phyloP scores from a whole-genome alignment of 345 rosid genomes.

The Geranium rotundifolium region DNA sequence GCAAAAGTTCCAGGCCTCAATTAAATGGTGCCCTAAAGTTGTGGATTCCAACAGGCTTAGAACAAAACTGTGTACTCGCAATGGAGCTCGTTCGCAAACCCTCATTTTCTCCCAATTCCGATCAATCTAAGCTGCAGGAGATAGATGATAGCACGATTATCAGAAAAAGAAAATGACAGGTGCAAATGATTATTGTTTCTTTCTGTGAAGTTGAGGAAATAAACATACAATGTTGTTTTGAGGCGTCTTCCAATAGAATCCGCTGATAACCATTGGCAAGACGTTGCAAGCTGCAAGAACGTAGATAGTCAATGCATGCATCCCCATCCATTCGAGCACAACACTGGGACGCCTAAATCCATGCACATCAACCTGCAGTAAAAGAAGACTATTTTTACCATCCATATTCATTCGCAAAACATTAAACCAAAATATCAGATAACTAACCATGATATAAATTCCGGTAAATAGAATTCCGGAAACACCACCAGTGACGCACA shows the following conservation, averaged over 20 bases:
- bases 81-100: neutral
- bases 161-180: neutral
- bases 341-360: slow-evolving; percentile 33
- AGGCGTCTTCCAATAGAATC: slow-evolving; percentile 71
- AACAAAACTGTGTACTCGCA: neutral
- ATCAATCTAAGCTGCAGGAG: slow-evolving; percentile 31
- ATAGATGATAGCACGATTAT: neutral
- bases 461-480: slow-evolving; percentile 62
- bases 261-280: slow-evolving; percentile 51
- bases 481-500: slow-evolving; percentile 59
- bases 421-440: no score
- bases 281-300: slow-evolving; percentile 58
- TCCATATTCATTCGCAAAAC: neutral
- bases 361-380: slow-evolving; percentile 31
- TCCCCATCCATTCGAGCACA: slow-evolving; percentile 83
- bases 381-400: neutral
- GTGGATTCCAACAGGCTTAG: neutral
- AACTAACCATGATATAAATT: slow-evolving; percentile 53
- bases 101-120: slow-evolving; percentile 30
- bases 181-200: no score
- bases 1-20: neutral
- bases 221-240: slow-evolving; percentile 55
- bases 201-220: no score
- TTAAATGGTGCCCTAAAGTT: neutral
- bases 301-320: slow-evolving; percentile 57